A percentile compares a stretch with the other conserved stretches of the same genome.
phyloP scores from a whole-genome alignment of 2,329 filamentous ascomycete genomes.

The Trichoderma endophyticum region DNA sequence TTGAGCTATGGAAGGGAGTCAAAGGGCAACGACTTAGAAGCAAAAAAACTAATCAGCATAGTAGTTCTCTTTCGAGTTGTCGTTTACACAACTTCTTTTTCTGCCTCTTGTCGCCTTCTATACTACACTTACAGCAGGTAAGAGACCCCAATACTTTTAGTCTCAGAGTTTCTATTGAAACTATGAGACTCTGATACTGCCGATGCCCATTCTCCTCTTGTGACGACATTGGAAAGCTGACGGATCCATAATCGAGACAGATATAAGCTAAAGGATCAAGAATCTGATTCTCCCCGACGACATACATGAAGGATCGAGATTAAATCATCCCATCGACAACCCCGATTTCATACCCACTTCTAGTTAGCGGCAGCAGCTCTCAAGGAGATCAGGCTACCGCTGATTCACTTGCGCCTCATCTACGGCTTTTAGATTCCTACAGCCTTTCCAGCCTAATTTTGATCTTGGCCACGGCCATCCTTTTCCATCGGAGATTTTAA shows the following conservation, averaged over 20 bases:
- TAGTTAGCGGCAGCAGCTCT: neutral
- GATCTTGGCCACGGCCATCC: neutral
- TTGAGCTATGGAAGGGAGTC: neutral
- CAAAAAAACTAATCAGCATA: neutral
- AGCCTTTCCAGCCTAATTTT: neutral
- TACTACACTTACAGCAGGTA: neutral
- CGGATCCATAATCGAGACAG: neutral
- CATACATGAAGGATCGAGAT: slow-evolving; percentile 8
- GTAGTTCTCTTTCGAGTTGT: neutral
- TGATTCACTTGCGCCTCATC: neutral
- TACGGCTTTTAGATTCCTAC: neutral
- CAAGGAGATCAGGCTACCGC: neutral
- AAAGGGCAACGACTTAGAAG: neutral
- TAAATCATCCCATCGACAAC: neutral
- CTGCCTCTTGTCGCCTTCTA: neutral
- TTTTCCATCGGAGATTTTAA: slow-evolving; percentile 19
- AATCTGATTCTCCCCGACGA: neutral
- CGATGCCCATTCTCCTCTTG: neutral
- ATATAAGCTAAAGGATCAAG: neutral
- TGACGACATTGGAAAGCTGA: neutral
- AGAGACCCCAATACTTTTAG: neutral
- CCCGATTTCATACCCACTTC: neutral
- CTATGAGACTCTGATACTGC: neutral
- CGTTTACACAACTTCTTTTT: neutral
- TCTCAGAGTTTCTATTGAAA: neutral